phyloP scores from a whole-genome alignment of 1,284 basidiomycete species.

The Ceratorhiza oryzae-sativae region DNA sequence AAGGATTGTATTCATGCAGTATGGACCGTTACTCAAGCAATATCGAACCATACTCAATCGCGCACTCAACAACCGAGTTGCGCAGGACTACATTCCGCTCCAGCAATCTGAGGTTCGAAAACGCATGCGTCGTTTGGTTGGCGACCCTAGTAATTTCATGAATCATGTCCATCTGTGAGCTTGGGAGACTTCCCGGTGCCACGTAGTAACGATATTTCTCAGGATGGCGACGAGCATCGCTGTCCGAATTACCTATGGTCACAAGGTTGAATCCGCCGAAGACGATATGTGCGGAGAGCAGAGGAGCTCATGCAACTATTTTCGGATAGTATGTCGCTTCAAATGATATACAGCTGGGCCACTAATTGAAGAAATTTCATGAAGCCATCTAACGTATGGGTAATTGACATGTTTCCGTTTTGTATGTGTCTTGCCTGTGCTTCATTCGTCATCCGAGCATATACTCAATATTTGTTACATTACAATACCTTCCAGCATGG shows the following conservation, averaged over 20 bases:
- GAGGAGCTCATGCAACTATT: conserved; percentile 15
- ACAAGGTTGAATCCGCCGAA: conserved; percentile 26
- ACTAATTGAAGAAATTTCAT: background rate
- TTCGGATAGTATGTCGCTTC: background rate
- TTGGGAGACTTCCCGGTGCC: background rate
- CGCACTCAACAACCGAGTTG: conserved; percentile 30
- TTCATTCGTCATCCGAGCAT: background rate
- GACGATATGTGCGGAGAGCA: background rate
- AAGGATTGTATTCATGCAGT: conserved; percentile 14
- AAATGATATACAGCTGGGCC: background rate
- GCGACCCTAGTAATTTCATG: conserved; percentile 1
- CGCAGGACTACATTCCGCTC: conserved; percentile 11
- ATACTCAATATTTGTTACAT: conserved; percentile 41
- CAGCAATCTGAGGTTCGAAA: conserved; percentile 12
- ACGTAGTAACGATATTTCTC: no score
- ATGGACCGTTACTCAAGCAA: conserved; percentile 8
- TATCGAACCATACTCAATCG: conserved; percentile 30
- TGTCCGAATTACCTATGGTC: conserved; percentile 10
- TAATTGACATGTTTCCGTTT: conserved; percentile 7
- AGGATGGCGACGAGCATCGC: conserved; percentile 22
- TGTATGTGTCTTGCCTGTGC: background rate
- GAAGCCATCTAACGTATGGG: background rate
- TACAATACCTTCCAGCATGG: conserved; percentile 49
- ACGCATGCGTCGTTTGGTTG: conserved; percentile 2
- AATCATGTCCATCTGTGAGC: conserved; percentile 24